These are phyloP conservation scores for Cercis canadensis DNA, from an alignment of 306 rosid genomes.

Conservation along the genomic window DNA sequence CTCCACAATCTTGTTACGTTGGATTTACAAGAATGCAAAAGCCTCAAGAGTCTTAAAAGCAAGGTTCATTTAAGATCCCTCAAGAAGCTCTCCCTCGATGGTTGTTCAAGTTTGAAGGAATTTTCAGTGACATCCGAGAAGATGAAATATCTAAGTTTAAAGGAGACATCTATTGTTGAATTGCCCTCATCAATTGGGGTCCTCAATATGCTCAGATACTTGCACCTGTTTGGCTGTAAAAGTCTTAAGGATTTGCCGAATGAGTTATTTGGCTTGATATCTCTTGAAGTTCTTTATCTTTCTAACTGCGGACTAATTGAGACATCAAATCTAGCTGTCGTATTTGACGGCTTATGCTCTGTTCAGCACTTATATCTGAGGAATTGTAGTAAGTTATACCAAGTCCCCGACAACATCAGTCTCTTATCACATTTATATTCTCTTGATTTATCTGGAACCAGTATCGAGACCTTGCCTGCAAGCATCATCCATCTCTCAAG, in stretches of 20 bases:
- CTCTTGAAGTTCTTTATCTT: too few species aligned
- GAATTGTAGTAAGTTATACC: too few species aligned
- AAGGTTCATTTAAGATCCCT: background rate
- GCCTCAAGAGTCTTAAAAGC: background rate
- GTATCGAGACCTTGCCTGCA: background rate
- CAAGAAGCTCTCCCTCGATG: accelerated
- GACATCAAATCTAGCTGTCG: too few species aligned
- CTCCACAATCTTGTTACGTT: background rate
- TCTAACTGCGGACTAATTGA: too few species aligned
- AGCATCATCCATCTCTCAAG: background rate
- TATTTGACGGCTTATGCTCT: too few species aligned
- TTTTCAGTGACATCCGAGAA: background rate
- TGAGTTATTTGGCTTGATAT: too few species aligned
- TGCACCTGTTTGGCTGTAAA: too few species aligned
- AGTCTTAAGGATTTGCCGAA: too few species aligned
- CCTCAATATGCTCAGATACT: background rate
- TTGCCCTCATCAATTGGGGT: background rate
- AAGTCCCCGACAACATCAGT: too few species aligned
- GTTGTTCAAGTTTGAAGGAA: background rate
- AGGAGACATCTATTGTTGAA: background rate
- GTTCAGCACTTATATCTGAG: too few species aligned
- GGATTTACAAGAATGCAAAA: background rate
- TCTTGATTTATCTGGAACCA: too few species aligned
- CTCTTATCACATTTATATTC: too few species aligned
- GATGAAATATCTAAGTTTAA: accelerated